These are phyloP conservation scores for Peribolospora baueri DNA, from an alignment of 768 basidiomycete genomes.

Conservation along the genomic window DNA sequence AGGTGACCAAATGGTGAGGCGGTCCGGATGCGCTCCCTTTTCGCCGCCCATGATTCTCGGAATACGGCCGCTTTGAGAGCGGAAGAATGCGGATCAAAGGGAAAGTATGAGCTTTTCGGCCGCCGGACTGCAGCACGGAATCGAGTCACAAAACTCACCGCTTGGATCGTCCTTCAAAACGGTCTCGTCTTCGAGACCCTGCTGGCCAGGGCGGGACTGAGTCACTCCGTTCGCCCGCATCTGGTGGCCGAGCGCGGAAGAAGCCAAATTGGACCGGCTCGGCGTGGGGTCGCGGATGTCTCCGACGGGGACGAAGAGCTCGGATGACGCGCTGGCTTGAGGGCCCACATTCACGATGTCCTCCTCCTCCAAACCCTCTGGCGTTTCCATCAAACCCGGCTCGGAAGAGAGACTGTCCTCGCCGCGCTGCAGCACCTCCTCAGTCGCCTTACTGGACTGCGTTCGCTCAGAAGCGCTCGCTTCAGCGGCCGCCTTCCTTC, in stretches of 20 bases:
- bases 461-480: constrained; percentile 23
- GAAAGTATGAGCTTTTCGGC: neutral
- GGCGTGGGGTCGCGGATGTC: too few species aligned
- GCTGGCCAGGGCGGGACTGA: neutral
- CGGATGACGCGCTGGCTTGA: too few species aligned
- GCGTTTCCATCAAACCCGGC: too few species aligned
- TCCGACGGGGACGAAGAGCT: too few species aligned
- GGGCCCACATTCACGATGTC: too few species aligned
- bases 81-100: too few species aligned
- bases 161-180: constrained; percentile 94
- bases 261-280: too few species aligned
- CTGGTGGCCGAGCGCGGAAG: too few species aligned
- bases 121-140: neutral
- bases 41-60: constrained; percentile 78
- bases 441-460: constrained; percentile 64
- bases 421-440: constrained; percentile 67
- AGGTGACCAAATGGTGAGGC: constrained; percentile 90
- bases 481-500: neutral
- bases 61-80: constrained; percentile 41
- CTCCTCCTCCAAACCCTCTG: too few species aligned
- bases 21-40: constrained; percentile 85
- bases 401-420: too few species aligned
- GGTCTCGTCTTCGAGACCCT: constrained; percentile 49
- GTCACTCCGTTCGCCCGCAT: constrained; percentile 9
- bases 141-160: constrained; percentile 21